Evolutionary conservation across 2,329 filamentous ascomycete genomes (phyloP).

Genomic region (Alternaria viburni): DNA sequence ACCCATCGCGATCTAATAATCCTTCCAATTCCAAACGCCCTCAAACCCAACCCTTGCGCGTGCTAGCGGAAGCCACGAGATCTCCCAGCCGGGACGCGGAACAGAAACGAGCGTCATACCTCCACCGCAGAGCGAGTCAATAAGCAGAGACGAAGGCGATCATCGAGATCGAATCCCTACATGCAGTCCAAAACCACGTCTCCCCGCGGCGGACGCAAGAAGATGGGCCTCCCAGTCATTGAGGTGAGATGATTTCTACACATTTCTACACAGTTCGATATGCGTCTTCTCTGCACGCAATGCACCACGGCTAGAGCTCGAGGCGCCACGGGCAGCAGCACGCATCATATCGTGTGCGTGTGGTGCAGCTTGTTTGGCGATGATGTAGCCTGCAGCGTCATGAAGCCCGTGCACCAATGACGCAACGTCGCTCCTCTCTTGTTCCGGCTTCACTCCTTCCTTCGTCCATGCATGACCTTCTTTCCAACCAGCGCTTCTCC

Average conservation of each 20-base stretch:
- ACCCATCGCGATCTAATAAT: neutral
- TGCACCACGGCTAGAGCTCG: neutral
- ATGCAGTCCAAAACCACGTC: conserved; percentile 29
- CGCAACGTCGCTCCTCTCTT: conserved; percentile 25
- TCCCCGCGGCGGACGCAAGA: conserved; percentile 23
- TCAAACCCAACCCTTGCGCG: conserved; percentile 6
- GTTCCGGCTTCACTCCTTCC: conserved; percentile 26
- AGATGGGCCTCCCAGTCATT: conserved; percentile 39
- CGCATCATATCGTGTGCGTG: conserved; percentile 17
- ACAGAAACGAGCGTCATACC: conserved; percentile 36
- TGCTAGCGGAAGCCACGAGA: conserved; percentile 26
- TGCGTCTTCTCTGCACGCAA: neutral
- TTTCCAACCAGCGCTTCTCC: conserved; percentile 23
- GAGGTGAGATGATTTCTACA: conserved; percentile 34
- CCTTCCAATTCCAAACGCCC: neutral
- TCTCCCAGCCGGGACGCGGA: conserved; percentile 27
- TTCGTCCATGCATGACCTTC: conserved; percentile 30
- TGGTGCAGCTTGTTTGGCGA: conserved; percentile 25
- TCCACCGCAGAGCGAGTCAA: conserved; percentile 15
- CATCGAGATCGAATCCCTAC: conserved; percentile 3
- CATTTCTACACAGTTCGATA: neutral
- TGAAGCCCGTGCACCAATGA: conserved; percentile 16
- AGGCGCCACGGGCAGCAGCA: neutral
- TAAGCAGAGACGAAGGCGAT: conserved; percentile 4
- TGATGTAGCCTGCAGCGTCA: conserved; percentile 37